Percentiles rank a stretch among this genome's conserved stretches.
Conservation (phyloP, 441 rosid genomes). For the Francoa sonchifolia region DNA sequence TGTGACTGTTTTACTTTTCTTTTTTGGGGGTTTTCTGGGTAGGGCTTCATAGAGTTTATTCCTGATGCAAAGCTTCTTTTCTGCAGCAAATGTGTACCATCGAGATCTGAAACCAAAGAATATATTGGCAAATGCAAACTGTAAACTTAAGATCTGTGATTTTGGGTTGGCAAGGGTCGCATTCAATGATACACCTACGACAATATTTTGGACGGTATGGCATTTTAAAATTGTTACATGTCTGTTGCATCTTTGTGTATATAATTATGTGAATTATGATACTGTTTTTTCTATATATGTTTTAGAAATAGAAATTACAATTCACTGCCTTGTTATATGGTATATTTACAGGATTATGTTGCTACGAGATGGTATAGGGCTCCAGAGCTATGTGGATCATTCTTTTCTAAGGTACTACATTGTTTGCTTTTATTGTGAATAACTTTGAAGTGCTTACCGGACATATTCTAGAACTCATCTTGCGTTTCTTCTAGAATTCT, state of each 20-base stretch:
- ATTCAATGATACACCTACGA: constrained; percentile 82
- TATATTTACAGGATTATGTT: constrained; percentile 57
- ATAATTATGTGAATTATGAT: too few species aligned
- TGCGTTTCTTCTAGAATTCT: too few species aligned
- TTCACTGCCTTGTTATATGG: constrained; percentile 8
- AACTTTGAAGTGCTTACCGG: too few species aligned
- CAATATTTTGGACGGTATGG: constrained; percentile 89
- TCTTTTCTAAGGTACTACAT: constrained; percentile 70
- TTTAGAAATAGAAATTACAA: constrained; percentile 2
- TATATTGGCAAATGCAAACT: constrained; percentile 93
- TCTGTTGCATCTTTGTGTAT: background rate
- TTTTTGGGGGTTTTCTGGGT: too few species aligned
- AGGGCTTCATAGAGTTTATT: background rate
- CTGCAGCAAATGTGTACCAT: constrained; percentile 91
- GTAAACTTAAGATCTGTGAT: constrained; percentile 96
- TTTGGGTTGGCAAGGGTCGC: constrained; percentile 94
- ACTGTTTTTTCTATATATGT: constrained; percentile 1
- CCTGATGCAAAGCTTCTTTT: constrained; percentile 15
- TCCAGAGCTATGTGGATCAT: constrained; percentile 92
- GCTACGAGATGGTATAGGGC: constrained; percentile 96
- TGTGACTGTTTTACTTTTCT: background rate
- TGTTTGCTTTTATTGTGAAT: background rate
- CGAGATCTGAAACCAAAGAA: constrained; percentile 99
- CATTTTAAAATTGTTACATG: constrained; percentile 4
- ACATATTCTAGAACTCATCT: too few species aligned